phyloP scores from a whole-genome alignment of 371 early-diverging fungal genomes.

The Lichtheimia ramosa region DNA sequence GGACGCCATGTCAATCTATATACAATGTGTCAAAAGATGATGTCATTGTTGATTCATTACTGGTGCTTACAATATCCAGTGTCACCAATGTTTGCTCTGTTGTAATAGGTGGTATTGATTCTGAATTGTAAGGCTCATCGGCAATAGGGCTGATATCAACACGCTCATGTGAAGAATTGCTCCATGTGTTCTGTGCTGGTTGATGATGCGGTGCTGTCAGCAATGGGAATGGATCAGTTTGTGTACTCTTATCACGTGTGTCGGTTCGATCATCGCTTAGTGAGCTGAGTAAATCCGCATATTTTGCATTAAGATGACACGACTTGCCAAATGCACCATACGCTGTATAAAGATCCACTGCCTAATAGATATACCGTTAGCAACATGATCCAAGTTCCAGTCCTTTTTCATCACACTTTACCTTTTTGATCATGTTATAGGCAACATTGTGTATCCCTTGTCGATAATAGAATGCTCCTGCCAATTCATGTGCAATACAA shows the following conservation, averaged over 20 bases:
- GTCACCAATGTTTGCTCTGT: slow-evolving; percentile 47
- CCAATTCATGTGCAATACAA: slow-evolving; percentile 35
- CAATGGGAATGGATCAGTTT: slow-evolving; percentile 42
- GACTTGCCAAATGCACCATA: slow-evolving; percentile 45
- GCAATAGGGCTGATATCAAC: slow-evolving; percentile 11
- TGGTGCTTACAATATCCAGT: slow-evolving; percentile 44
- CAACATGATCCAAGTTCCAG: not conserved
- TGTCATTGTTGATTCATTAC: not conserved
- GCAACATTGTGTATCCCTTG: slow-evolving; percentile 35
- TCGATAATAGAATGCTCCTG: slow-evolving; percentile 40
- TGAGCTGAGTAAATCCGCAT: slow-evolving; percentile 18
- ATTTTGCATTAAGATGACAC: slow-evolving; percentile 28
- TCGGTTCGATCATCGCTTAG: slow-evolving; percentile 34
- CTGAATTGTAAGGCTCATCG: slow-evolving; percentile 24
- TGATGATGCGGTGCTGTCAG: slow-evolving; percentile 29
- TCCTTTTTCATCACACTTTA: not conserved
- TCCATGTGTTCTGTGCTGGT: not conserved
- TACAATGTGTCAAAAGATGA: not conserved
- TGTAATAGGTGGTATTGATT: slow-evolving; percentile 29
- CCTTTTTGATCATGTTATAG: slow-evolving; percentile 34
- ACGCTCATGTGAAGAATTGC: slow-evolving; percentile 19
- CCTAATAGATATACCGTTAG: slow-evolving; percentile 1
- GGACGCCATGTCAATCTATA: slow-evolving; percentile 37
- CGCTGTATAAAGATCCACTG: slow-evolving; percentile 24
- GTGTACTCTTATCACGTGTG: slow-evolving; percentile 32